Percentiles rank a stretch among this genome's conserved stretches.
These are phyloP conservation scores for Mucuna pruriens DNA, from an alignment of 306 rosid genomes.

Conservation along the genomic window DNA sequence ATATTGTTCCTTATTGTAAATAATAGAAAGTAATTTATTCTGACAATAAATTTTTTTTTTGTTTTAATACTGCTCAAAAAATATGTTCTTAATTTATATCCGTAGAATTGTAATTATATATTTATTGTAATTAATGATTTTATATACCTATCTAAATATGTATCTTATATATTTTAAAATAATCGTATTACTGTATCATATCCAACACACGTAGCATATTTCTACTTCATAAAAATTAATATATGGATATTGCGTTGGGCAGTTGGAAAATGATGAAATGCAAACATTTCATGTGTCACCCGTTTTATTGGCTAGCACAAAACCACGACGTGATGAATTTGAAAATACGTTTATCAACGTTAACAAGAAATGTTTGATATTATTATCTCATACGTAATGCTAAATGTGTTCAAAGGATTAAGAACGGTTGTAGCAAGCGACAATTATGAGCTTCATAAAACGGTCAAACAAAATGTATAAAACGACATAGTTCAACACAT, in stretches of 20 bases:
- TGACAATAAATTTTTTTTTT: no score
- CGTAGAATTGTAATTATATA: no score
- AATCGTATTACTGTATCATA: no score
- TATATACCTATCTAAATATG: no score
- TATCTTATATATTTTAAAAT: no score
- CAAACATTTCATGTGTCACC: conserved; percentile 3
- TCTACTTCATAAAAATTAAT: no score
- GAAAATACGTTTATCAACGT: not conserved
- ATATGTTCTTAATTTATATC: no score
- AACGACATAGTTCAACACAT: not conserved
- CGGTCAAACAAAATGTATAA: not conserved
- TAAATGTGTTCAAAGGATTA: not conserved
- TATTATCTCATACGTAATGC: not conserved
- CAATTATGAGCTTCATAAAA: not conserved
- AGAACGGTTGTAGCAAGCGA: not conserved
- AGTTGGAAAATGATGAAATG: not conserved
- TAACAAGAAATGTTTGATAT: conserved; percentile 21
- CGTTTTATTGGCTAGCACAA: conserved; percentile 2
- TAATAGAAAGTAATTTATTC: no score
- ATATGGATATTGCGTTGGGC: not conserved
- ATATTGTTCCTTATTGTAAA: no score
- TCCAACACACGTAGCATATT: no score
- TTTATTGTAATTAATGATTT: no score
- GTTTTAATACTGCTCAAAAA: no score
- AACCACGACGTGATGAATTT: not conserved